Conservation (phyloP, 306 rosid species). For the Begonia masoniana region DNA sequence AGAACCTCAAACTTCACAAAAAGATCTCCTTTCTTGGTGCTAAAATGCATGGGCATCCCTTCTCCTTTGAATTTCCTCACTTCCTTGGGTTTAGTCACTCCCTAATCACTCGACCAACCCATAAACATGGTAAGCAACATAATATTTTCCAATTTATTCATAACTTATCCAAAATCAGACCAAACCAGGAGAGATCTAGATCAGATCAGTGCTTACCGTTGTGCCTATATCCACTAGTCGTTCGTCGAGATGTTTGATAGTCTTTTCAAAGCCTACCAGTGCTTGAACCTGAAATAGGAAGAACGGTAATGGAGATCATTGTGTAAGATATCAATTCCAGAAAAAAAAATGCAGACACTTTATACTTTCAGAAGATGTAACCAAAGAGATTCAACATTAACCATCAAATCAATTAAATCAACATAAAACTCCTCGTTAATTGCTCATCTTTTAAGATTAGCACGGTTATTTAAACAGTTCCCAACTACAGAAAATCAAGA, state of each 20-base stretch:
- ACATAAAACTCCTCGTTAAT: too few relatives aligned
- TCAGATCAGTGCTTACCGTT: constrained; percentile 36
- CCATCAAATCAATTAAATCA: too few relatives aligned
- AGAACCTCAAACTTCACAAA: constrained; percentile 73
- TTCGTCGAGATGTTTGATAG: constrained; percentile 76
- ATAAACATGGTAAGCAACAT: neutral
- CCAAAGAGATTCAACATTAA: too few relatives aligned
- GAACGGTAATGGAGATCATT: too few relatives aligned
- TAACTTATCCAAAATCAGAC: neutral
- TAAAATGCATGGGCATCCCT: constrained; percentile 91
- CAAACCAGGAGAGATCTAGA: neutral
- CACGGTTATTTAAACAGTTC: too few relatives aligned
- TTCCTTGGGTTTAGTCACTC: constrained; percentile 82
- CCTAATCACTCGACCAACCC: constrained; percentile 32
- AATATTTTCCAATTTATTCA: neutral
- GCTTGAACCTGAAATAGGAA: constrained; percentile 68
- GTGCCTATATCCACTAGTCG: constrained; percentile 77
- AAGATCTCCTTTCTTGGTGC: constrained; percentile 82
- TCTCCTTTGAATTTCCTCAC: constrained; percentile 87
- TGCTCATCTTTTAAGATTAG: too few relatives aligned
- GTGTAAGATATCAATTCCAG: too few relatives aligned
- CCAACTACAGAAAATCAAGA: too few relatives aligned
- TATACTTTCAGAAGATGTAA: too few relatives aligned
- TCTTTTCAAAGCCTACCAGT: constrained; percentile 87
- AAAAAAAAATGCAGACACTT: too few relatives aligned